phyloP scores from a whole-genome alignment of 2,329 filamentous ascomycete species.

The Phyllosticta citriasiana region DNA sequence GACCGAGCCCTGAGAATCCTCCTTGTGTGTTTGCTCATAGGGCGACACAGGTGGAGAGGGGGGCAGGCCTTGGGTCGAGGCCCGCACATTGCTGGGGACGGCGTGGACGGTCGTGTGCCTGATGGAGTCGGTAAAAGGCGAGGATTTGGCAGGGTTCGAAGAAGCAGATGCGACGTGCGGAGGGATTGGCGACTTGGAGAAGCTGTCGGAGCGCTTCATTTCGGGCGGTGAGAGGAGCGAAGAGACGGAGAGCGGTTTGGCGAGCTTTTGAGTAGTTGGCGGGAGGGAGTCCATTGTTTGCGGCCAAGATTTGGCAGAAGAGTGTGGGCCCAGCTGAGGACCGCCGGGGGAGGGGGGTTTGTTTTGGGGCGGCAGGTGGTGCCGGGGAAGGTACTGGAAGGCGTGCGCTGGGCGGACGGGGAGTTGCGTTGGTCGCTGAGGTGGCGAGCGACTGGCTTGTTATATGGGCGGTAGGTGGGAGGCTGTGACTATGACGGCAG shows the following conservation, averaged over 20 bases:
- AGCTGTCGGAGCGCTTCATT: constrained; percentile 28
- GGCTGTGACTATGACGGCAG: constrained; percentile 8
- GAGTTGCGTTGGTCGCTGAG: constrained; percentile 9
- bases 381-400: constrained; percentile 9
- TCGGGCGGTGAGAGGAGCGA: constrained; percentile 32
- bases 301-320: neutral
- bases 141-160: constrained; percentile 14
- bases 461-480: constrained; percentile 8
- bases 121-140: constrained; percentile 16
- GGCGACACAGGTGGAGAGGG: constrained; percentile 32
- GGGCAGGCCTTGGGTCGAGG: constrained; percentile 11
- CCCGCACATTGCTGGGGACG: constrained; percentile 21
- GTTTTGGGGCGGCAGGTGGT: constrained; percentile 4
- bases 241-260: constrained; percentile 4
- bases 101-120: constrained; percentile 12
- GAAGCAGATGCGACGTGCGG: constrained; percentile 14
- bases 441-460: constrained; percentile 10
- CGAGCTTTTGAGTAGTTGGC: constrained; percentile 3
- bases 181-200: constrained; percentile 21
- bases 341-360: neutral
- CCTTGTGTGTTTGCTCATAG: constrained; percentile 26
- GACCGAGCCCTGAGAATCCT: constrained; percentile 22
- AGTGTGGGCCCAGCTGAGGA: neutral
- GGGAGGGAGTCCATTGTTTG: constrained; percentile 5
- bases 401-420: constrained; percentile 5